A percentile compares a stretch with the other conserved stretches of the same genome.
Conservation (phyloP, 1,284 basidiomycete genomes). For the Austropuccinia psidii region DNA sequence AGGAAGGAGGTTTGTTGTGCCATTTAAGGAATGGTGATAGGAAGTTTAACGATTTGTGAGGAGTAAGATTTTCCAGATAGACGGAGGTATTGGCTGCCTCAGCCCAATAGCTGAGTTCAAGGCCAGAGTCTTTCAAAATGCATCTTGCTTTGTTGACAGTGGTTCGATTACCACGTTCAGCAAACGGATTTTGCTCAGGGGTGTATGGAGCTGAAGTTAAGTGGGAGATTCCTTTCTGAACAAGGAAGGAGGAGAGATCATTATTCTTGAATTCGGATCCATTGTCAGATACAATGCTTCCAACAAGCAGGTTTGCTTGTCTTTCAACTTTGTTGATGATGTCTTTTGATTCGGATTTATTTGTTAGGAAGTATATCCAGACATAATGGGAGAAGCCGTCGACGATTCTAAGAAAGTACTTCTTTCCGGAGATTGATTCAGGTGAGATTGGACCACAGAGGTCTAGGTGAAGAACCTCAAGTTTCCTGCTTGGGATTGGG, state of each 20-base stretch:
- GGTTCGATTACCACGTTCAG: conserved; percentile 45
- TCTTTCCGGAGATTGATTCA: neutral
- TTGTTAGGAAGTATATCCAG: neutral
- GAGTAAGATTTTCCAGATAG: neutral
- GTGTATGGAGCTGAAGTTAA: conserved; percentile 49
- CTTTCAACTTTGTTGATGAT: too few relatives aligned
- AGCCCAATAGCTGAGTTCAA: conserved; percentile 35
- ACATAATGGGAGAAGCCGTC: neutral
- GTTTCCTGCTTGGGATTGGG: neutral
- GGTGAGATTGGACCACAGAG: neutral
- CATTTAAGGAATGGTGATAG: neutral
- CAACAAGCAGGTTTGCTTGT: conserved; percentile 45
- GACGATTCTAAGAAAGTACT: neutral
- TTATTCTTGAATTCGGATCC: conserved; percentile 47
- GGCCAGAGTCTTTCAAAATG: conserved; percentile 43
- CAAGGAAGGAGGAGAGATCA: too few relatives aligned
- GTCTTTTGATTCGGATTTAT: neutral
- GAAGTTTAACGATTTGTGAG: neutral
- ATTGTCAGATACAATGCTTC: conserved; percentile 46
- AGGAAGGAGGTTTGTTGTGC: neutral
- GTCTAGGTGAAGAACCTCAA: neutral
- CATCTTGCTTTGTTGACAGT: conserved; percentile 42
- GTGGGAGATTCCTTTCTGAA: conserved; percentile 41
- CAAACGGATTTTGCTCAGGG: conserved; percentile 46
- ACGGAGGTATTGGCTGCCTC: neutral